Percentiles rank a stretch among this genome's conserved stretches.
phyloP scores from a whole-genome alignment of 345 rosid genomes.

The Bretschneidera sinensis region DNA sequence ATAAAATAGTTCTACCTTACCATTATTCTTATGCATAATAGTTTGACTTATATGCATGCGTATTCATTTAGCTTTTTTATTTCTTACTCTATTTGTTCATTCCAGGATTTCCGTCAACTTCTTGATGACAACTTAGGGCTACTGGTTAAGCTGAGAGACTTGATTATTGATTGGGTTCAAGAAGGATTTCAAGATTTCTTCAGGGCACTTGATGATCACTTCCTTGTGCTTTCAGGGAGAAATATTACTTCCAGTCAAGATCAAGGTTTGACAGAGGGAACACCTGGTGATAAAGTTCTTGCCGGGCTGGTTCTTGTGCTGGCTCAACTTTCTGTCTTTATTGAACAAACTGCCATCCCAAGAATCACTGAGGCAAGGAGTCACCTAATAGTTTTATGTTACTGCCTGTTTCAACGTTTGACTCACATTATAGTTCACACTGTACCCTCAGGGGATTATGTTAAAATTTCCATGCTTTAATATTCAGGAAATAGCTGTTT shows the following conservation, averaged over 20 bases:
- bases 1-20: not conserved
- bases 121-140: slow-evolving; percentile 62
- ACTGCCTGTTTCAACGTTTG: not conserved
- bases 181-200: slow-evolving; percentile 95
- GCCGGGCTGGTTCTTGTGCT: slow-evolving; percentile 79
- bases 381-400: slow-evolving; percentile 14
- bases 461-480: slow-evolving; percentile 13
- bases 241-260: slow-evolving; percentile 45
- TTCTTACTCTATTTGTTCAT: slow-evolving; percentile 18
- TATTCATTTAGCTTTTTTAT: slow-evolving; percentile 13
- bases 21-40: not conserved
- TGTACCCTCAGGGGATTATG: slow-evolving; percentile 7
- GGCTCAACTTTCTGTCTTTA: slow-evolving; percentile 79
- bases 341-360: slow-evolving; percentile 84
- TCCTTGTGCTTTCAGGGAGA: slow-evolving; percentile 74
- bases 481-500: slow-evolving; percentile 77
- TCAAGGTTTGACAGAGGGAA: slow-evolving; percentile 45
- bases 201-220: slow-evolving; percentile 54
- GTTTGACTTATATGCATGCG: not conserved
- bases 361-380: slow-evolving; percentile 79
- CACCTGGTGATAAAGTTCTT: slow-evolving; percentile 46
- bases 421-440: slow-evolving; percentile 1
- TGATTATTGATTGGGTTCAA: slow-evolving; percentile 69
- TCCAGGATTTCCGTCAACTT: slow-evolving; percentile 79
- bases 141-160: slow-evolving; percentile 58